These are phyloP conservation scores for Nicotiana benthamiana DNA, from an alignment of 257 asterid species.

Conservation along the genomic window DNA sequence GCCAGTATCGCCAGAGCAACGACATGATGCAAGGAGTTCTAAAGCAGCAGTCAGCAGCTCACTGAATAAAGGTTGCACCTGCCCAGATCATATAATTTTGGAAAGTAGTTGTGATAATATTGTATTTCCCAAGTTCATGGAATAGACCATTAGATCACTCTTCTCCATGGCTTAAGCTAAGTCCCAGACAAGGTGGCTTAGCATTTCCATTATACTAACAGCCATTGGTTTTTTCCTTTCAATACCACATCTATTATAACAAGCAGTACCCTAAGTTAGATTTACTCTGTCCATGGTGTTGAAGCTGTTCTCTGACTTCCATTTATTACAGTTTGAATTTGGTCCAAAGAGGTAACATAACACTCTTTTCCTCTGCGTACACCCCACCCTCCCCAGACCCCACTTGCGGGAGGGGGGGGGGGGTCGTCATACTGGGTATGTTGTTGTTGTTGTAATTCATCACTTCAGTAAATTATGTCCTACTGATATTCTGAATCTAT, in stretches of 20 bases:
- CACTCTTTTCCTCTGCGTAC: too few relatives aligned
- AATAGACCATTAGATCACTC: not conserved
- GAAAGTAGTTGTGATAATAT: not conserved
- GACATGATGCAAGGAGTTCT: conserved; percentile 73
- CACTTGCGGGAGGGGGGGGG: too few relatives aligned
- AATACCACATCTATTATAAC: not conserved
- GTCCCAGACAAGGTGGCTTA: not conserved
- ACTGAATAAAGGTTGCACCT: conserved; percentile 71
- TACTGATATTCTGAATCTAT: not conserved
- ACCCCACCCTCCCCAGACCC: too few relatives aligned
- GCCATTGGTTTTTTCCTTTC: not conserved
- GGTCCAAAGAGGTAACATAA: too few relatives aligned
- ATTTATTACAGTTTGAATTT: too few relatives aligned
- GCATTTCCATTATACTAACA: not conserved
- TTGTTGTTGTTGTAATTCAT: not conserved
- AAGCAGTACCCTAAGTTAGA: not conserved
- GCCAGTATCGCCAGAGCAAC: conserved; percentile 71
- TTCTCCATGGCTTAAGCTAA: not conserved
- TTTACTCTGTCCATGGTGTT: not conserved
- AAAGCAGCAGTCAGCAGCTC: conserved; percentile 73
- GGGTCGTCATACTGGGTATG: too few relatives aligned
- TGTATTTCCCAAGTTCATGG: not conserved
- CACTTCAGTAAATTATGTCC: not conserved
- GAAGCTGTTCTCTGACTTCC: too few relatives aligned
- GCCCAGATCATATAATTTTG: conserved; percentile 6